Evolutionary conservation across 228 moss, liverwort and hornwort genomes (phyloP).

Genomic region (Sphagnum magellanicum): DNA sequence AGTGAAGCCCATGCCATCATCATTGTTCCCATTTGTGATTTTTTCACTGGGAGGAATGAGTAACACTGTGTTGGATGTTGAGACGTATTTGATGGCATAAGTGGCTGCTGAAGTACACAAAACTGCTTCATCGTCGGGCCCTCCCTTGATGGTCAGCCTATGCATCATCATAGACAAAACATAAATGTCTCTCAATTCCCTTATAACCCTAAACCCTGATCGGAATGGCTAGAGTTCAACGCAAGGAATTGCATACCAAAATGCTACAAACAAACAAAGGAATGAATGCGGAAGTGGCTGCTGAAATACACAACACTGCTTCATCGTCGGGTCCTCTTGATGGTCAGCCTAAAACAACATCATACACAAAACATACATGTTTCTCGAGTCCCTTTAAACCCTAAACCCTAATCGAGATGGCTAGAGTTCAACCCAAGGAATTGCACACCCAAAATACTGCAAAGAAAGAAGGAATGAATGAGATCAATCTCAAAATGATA

Average conservation of each 20-base stretch:
- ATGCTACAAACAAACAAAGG: neutral
- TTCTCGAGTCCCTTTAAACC: neutral
- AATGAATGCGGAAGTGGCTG: neutral
- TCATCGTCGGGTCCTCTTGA: neutral
- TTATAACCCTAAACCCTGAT: neutral
- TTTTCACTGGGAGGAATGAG: slow-evolving; percentile 53
- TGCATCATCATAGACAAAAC: slow-evolving; percentile 1
- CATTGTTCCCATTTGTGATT: slow-evolving; percentile 1
- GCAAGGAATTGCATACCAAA: neutral
- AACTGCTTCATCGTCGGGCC: slow-evolving; percentile 70
- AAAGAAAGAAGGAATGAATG: neutral
- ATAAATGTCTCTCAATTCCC: too few relatives aligned
- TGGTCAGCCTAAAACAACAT: neutral
- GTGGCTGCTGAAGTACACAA: slow-evolving; percentile 77
- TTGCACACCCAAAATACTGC: neutral
- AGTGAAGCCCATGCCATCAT: slow-evolving; percentile 7
- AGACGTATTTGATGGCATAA: slow-evolving; percentile 86
- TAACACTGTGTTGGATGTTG: slow-evolving; percentile 88
- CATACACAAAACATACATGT: neutral
- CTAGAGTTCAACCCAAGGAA: neutral
- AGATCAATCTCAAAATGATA: neutral
- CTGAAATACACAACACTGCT: neutral
- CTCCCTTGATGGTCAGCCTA: slow-evolving; percentile 81
- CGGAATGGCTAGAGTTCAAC: neutral
- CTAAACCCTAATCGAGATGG: neutral